A percentile compares a stretch with the other conserved stretches of the same genome.
Conservation (phyloP, 2,329 filamentous ascomycete species). For the Malbranchea cinnamomea region DNA sequence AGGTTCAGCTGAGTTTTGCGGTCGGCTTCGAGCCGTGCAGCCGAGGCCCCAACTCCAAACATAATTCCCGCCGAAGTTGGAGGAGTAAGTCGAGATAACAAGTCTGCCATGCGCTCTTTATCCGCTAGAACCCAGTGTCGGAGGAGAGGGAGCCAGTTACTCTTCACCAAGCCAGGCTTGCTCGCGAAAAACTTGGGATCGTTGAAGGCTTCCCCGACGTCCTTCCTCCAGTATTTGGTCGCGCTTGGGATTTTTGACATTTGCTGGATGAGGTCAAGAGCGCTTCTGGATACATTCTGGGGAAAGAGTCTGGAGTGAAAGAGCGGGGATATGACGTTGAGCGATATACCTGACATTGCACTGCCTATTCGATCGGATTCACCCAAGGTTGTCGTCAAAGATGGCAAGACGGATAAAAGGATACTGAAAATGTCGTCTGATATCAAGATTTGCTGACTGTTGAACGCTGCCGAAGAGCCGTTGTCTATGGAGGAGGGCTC, state of each 20-base stretch:
- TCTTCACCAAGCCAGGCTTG: slow-evolving; percentile 47
- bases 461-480: slow-evolving; percentile 20
- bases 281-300: slow-evolving; percentile 59
- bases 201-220: slow-evolving; percentile 82
- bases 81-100: slow-evolving; percentile 61
- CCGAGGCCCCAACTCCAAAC: slow-evolving; percentile 93
- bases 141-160: slow-evolving; percentile 69
- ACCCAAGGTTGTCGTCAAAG: slow-evolving; percentile 66
- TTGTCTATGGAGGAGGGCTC: slow-evolving; percentile 33
- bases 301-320: slow-evolving; percentile 79
- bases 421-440: slow-evolving; percentile 68
- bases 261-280: slow-evolving; percentile 59
- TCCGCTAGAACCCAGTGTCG: slow-evolving; percentile 73
- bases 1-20: slow-evolving; percentile 83
- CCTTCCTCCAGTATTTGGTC: slow-evolving; percentile 85
- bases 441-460: slow-evolving; percentile 25
- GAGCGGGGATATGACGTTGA: slow-evolving; percentile 65
- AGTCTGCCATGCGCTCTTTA: slow-evolving; percentile 73
- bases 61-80: slow-evolving; percentile 92
- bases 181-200: slow-evolving; percentile 74
- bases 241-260: slow-evolving; percentile 63
- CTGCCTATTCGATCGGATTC: slow-evolving; percentile 71
- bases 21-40: slow-evolving; percentile 86
- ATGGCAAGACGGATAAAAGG: slow-evolving; percentile 62
- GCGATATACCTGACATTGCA: slow-evolving; percentile 66